Base-by-base conservation (phyloP, 148 eudicot species). In the Hydrangea macrophylla region DNA sequence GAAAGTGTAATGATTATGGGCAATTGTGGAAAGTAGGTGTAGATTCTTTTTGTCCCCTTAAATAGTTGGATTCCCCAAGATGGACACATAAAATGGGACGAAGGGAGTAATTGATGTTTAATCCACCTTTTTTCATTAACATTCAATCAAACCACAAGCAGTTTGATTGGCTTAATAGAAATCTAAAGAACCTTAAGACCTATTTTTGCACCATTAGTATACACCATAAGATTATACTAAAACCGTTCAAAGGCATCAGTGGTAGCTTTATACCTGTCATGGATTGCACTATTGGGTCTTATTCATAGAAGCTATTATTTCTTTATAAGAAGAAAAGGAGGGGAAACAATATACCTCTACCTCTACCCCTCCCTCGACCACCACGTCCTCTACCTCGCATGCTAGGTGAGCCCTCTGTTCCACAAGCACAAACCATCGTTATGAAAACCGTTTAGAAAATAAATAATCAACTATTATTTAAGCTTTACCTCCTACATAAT, bases 371-470 rank as follows among this genome's bases (percentile, higher is more conserved):
- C 53, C 71, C 76, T 10, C 71, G 64, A 66, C 71, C 71, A 67
- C 76, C 60, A 60, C 66, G 71, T 36, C 71, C 76, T 67, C 66
- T 73, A 22, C 76, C 76, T 27, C 60, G 76, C 61, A 35, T 66
- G 32, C 53, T 60, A 50, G 76, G 65, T 17, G 69, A 73, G 53
- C 71, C 71, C 59, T 67, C 76, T 73, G 70, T 50, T 55, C 31
- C 42, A 44, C 62, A 63, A 23, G 20, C 37, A 48, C 22, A 56
- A 48, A 40, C 27, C 10, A 28, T 15, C 17, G 45, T 55, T 37
- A 51, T 35, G 31, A 45, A 30, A 32, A 3, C 10, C 15, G 30
- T 25, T 56, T 65, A 9, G 4, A 69, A 15, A 27, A 69, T 58
- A 18, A 50, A 31, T 0, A 51, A 33, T 13, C 44, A 22, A 17